phyloP scores from a whole-genome alignment of 257 asterid genomes.

The Apocynum venetum region DNA sequence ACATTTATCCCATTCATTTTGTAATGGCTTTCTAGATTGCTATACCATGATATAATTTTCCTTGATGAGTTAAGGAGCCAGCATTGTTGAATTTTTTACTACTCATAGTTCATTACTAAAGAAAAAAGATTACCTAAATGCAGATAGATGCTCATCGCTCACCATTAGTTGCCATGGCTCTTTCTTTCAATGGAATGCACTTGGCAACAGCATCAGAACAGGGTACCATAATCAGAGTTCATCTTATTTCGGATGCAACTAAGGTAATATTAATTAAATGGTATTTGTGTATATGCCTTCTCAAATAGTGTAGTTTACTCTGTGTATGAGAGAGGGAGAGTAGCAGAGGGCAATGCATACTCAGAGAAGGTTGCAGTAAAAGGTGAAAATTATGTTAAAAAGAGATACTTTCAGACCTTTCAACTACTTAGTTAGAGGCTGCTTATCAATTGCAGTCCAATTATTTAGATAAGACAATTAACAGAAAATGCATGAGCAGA shows the following conservation, averaged over 20 bases:
- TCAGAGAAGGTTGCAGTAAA: background rate
- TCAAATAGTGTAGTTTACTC: background rate
- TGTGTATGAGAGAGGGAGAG: background rate
- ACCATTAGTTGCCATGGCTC: slow-evolving; percentile 71
- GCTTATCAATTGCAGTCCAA: background rate
- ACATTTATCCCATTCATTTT: background rate
- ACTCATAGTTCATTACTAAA: background rate
- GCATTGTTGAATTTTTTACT: background rate
- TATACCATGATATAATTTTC: background rate
- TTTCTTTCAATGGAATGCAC: slow-evolving; percentile 79
- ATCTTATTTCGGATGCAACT: slow-evolving; percentile 79
- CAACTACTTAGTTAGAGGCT: background rate
- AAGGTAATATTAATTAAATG: slow-evolving; percentile 48
- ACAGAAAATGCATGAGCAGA: background rate
- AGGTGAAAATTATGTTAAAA: background rate
- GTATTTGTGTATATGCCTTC: background rate
- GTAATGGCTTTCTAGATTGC: background rate
- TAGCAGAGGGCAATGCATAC: too few species aligned
- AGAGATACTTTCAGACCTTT: background rate
- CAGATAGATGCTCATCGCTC: slow-evolving; percentile 97
- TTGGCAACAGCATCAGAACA: slow-evolving; percentile 93
- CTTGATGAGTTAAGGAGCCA: background rate
- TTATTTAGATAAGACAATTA: background rate
- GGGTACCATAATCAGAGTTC: slow-evolving; percentile 90
- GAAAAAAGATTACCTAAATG: slow-evolving; percentile 20